These are phyloP conservation scores for Cercospora berteroae DNA, from an alignment of 2,329 filamentous ascomycete genomes.

Conservation along the genomic window DNA sequence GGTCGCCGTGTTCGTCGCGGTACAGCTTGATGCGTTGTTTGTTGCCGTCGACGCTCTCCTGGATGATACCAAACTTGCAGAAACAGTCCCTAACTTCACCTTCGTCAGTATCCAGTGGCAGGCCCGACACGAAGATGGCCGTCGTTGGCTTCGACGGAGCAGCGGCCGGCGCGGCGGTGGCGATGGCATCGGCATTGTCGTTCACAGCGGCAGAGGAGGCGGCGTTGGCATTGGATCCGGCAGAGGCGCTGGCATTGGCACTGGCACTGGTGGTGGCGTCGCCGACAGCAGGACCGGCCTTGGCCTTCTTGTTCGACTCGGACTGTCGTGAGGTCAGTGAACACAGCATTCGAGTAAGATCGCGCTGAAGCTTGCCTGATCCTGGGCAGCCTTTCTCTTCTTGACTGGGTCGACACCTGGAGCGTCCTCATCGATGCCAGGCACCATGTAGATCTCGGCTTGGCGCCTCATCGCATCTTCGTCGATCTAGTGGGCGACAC, in stretches of 20 bases:
- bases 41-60: slow-evolving; percentile 88
- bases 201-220: slow-evolving; percentile 15
- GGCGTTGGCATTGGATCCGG: slow-evolving; percentile 19
- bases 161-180: slow-evolving; percentile 6
- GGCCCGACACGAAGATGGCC: slow-evolving; percentile 85
- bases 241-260: slow-evolving; percentile 6
- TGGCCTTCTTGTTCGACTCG: slow-evolving; percentile 21
- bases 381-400: slow-evolving; percentile 44
- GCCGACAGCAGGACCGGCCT: slow-evolving; percentile 17
- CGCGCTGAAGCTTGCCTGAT: slow-evolving; percentile 29
- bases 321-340: slow-evolving; percentile 7
- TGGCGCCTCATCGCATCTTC: slow-evolving; percentile 61
- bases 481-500: slow-evolving; percentile 50
- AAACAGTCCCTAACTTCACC: slow-evolving; percentile 83
- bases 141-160: slow-evolving; percentile 53
- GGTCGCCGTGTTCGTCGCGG: slow-evolving; percentile 71
- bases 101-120: slow-evolving; percentile 74
- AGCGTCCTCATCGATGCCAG: slow-evolving; percentile 58
- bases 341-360: neutral
- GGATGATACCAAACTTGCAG: slow-evolving; percentile 85
- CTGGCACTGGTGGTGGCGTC: slow-evolving; percentile 12
- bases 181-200: slow-evolving; percentile 6
- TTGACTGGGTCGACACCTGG: slow-evolving; percentile 35
- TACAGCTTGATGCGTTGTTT: slow-evolving; percentile 92
- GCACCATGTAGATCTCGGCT: slow-evolving; percentile 59